phyloP scores from a whole-genome alignment of 345 rosid species.

The Eucalyptus lansdowneana region DNA sequence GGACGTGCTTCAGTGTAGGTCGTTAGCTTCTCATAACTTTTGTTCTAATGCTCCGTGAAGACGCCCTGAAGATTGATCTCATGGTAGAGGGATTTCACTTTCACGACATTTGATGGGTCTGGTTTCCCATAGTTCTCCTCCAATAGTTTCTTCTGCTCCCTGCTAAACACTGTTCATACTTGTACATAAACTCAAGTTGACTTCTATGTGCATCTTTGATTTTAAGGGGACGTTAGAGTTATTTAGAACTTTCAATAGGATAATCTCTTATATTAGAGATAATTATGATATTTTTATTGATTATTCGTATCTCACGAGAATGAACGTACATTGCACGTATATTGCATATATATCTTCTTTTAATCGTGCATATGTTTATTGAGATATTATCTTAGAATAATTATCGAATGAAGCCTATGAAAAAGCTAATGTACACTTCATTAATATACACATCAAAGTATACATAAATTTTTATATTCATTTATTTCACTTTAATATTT shows the following conservation, averaged over 20 bases:
- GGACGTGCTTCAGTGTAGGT: slow-evolving; percentile 53
- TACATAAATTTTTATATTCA: not conserved
- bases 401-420: not conserved
- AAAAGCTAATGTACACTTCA: not conserved
- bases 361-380: not conserved
- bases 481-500: not conserved
- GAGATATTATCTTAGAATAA: not conserved
- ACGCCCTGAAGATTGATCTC: slow-evolving; percentile 64
- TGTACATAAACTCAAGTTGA: not conserved
- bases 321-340: not conserved
- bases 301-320: not conserved
- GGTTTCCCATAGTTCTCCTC: slow-evolving; percentile 70
- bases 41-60: slow-evolving; percentile 58
- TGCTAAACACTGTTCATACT: not conserved
- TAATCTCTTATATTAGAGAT: not conserved
- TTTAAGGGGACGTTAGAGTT: not conserved
- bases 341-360: not conserved
- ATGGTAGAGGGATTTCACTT: slow-evolving; percentile 57
- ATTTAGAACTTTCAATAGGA: not conserved
- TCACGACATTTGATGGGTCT: slow-evolving; percentile 34
- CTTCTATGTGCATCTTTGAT: not conserved
- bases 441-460: not conserved
- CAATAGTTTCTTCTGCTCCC: slow-evolving; percentile 46
- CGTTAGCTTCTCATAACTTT: slow-evolving; percentile 54
- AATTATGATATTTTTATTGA: not conserved